Percentiles rank a stretch among this genome's conserved stretches.
phyloP scores from a whole-genome alignment of 768 basidiomycete genomes.

The Boletus sp. region DNA sequence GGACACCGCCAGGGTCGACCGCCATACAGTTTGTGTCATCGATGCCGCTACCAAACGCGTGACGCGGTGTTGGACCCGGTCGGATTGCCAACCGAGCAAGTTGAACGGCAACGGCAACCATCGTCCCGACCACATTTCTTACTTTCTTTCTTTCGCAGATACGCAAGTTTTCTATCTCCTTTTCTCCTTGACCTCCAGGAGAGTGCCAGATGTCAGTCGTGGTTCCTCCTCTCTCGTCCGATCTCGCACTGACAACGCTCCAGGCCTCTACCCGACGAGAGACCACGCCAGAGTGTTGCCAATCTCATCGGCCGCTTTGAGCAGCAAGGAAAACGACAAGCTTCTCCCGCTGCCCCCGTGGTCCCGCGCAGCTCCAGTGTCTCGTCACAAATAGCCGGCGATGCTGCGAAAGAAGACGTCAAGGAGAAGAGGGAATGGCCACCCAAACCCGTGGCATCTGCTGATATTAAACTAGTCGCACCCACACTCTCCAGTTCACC shows the following conservation, averaged over 20 bases:
- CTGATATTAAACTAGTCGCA: slow-evolving; percentile 33
- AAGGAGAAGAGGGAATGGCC: slow-evolving; percentile 81
- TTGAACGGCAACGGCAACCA: slow-evolving; percentile 29
- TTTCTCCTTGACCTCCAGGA: slow-evolving; percentile 12
- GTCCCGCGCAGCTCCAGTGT: slow-evolving; percentile 64
- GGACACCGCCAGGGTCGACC: slow-evolving; percentile 10
- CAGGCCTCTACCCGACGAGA: slow-evolving; percentile 86
- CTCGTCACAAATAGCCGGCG: slow-evolving; percentile 58
- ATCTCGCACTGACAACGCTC: slow-evolving; percentile 13
- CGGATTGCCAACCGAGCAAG: neutral
- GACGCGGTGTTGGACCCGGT: neutral
- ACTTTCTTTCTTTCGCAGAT: slow-evolving; percentile 6
- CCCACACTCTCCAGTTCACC: slow-evolving; percentile 37
- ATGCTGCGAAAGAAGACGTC: slow-evolving; percentile 61
- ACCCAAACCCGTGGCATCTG: slow-evolving; percentile 42
- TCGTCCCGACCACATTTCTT: slow-evolving; percentile 19
- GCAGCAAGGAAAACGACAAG: slow-evolving; percentile 68
- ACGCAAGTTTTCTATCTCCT: slow-evolving; percentile 13
- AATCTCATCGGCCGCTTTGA: slow-evolving; percentile 90
- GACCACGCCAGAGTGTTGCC: slow-evolving; percentile 81
- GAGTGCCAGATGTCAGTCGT: slow-evolving; percentile 29
- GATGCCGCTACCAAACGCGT: slow-evolving; percentile 17
- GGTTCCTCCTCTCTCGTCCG: neutral
- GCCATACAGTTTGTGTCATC: neutral
- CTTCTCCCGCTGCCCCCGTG: slow-evolving; percentile 35